phyloP scores from a whole-genome alignment of 805 yeast species.

The Sugiyamaella valdiviana region DNA sequence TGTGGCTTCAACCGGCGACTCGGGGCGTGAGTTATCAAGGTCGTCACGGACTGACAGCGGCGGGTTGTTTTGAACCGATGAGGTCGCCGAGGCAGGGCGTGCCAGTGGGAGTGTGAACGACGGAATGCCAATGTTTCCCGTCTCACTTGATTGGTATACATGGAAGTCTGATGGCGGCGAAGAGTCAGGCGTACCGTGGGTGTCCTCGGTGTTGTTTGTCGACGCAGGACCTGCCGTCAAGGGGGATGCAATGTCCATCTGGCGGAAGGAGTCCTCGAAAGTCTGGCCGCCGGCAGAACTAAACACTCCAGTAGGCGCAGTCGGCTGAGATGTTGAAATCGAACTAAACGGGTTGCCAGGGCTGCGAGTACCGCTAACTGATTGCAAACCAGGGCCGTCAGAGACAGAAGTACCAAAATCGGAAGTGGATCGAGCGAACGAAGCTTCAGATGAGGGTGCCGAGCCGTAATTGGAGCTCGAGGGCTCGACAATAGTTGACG shows the following conservation, averaged over 20 bases:
- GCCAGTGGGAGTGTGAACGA: constrained; percentile 41
- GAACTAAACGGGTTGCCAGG: constrained; percentile 17
- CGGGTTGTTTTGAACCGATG: constrained; percentile 88
- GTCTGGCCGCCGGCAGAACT: constrained; percentile 6
- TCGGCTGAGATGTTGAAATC: not conserved
- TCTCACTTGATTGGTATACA: constrained; percentile 5
- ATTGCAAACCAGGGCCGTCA: too few relatives aligned
- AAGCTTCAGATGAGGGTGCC: not conserved
- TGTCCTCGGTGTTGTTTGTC: constrained; percentile 19
- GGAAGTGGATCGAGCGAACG: not conserved
- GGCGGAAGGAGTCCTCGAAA: constrained; percentile 24
- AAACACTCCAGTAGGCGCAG: constrained; percentile 1
- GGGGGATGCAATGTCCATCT: constrained; percentile 22
- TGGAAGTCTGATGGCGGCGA: constrained; percentile 28
- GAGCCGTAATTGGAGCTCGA: not conserved
- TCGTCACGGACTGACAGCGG: constrained; percentile 87
- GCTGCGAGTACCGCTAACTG: too few relatives aligned
- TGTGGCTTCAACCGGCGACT: constrained; percentile 35
- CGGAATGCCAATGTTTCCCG: constrained; percentile 18
- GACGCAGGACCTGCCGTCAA: constrained; percentile 25
- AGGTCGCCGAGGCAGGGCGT: constrained; percentile 76
- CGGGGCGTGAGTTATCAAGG: constrained; percentile 40
- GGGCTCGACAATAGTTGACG: not conserved
- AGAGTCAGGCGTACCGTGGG: constrained; percentile 26
- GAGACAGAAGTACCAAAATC: not conserved